These are phyloP conservation scores for Blastomyces gilchristii DNA, from an alignment of 2,329 filamentous ascomycete species.

Conservation along the genomic window DNA sequence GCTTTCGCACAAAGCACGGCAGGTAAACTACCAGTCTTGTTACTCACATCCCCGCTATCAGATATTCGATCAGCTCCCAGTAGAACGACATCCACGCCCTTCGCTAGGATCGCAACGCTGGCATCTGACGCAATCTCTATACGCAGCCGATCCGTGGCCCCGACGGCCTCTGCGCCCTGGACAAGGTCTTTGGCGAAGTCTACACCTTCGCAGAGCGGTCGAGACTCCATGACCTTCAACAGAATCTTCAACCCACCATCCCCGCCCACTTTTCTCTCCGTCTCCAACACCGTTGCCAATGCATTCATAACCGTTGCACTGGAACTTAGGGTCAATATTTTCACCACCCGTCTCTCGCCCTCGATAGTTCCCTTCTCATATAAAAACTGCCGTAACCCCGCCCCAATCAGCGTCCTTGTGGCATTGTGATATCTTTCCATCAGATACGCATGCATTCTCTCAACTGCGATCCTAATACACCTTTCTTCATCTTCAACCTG, in stretches of 20 bases:
- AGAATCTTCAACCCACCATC: constrained; percentile 20
- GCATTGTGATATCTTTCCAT: constrained; percentile 10
- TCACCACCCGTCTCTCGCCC: constrained; percentile 25
- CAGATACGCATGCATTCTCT: constrained; percentile 17
- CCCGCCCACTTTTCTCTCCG: not conserved
- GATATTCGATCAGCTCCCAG: constrained; percentile 57
- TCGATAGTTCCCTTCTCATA: constrained; percentile 7
- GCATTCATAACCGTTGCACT: constrained; percentile 48
- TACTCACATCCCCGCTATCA: constrained; percentile 49
- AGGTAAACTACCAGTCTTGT: constrained; percentile 56
- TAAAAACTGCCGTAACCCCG: constrained; percentile 19
- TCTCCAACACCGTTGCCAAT: constrained; percentile 11
- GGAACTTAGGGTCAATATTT: constrained; percentile 51
- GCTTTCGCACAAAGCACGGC: constrained; percentile 47
- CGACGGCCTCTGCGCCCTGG: constrained; percentile 19
- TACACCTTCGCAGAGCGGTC: constrained; percentile 56
- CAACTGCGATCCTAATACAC: not conserved
- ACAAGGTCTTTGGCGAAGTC: constrained; percentile 42
- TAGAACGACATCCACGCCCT: constrained; percentile 47
- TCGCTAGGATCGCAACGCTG: constrained; percentile 45
- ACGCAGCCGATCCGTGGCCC: constrained; percentile 21
- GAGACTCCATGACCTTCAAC: constrained; percentile 54
- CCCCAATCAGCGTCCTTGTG: constrained; percentile 14
- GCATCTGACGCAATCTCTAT: constrained; percentile 51
- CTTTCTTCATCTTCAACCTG: not conserved